Conservation (phyloP, 164 flowering plant genomes). For the Macadamia integrifolia region DNA sequence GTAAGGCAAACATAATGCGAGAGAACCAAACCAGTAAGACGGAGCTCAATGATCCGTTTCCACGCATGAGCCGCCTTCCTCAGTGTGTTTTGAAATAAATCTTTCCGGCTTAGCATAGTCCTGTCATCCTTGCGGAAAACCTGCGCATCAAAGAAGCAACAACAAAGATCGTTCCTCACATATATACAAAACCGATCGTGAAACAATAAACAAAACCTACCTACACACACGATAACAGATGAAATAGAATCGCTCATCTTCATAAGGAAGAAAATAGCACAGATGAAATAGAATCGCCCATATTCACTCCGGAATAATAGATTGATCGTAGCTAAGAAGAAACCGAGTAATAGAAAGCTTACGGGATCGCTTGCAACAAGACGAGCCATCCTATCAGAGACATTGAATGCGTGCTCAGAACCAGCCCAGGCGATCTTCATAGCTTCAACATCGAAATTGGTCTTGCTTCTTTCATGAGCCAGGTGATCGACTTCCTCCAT, state of each 20-base stretch:
- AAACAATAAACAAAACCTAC: not conserved
- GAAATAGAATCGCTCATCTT: no score
- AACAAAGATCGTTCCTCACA: not conserved
- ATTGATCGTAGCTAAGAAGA: no score
- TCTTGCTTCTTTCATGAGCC: conserved; percentile 60
- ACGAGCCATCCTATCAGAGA: conserved; percentile 76
- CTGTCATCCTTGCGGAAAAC: conserved; percentile 73
- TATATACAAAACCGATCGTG: no score
- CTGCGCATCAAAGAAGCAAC: conserved; percentile 22
- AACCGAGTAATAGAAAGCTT: not conserved
- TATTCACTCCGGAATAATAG: no score
- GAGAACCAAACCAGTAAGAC: conserved; percentile 52
- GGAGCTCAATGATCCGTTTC: conserved; percentile 80
- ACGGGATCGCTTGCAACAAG: conserved; percentile 94
- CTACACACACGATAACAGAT: not conserved
- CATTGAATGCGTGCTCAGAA: conserved; percentile 49
- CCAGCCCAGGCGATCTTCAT: conserved; percentile 99
- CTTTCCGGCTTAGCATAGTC: conserved; percentile 59
- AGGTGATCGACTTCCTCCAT: conserved; percentile 69
- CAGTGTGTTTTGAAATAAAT: conserved; percentile 80
- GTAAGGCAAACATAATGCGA: not conserved
- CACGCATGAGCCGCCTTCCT: conserved; percentile 85
- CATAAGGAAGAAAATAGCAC: not conserved
- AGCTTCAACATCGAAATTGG: conserved; percentile 78
- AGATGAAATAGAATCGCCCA: no score